Evolutionary conservation across 2,329 filamentous ascomycete species (phyloP).

Genomic region (Fusarium sp.): DNA sequence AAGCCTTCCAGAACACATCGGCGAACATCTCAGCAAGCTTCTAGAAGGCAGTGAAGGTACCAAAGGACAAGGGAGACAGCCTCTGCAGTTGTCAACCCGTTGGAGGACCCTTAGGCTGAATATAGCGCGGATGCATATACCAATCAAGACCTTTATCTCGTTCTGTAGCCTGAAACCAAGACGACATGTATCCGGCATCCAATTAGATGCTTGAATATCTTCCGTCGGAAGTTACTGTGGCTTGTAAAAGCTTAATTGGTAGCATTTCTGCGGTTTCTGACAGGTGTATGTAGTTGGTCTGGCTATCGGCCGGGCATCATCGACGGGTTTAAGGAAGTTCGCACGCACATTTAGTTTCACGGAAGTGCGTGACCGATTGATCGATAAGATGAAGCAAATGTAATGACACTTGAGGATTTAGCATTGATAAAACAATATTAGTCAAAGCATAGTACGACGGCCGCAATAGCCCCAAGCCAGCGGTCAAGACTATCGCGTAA

Average conservation of each 20-base stretch:
- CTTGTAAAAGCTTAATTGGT: not conserved
- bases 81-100: not conserved
- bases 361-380: too few species aligned
- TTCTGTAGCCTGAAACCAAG: not conserved
- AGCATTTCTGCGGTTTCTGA: not conserved
- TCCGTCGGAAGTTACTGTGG: accelerated
- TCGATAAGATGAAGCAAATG: too few species aligned
- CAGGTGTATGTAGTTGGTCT: not conserved
- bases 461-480: too few species aligned
- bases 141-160: not conserved
- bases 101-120: not conserved
- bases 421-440: too few species aligned
- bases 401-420: too few species aligned
- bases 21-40: not conserved
- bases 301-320: accelerated
- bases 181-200: not conserved
- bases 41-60: not conserved
- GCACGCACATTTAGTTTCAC: accelerated
- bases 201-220: accelerated
- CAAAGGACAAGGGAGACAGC: accelerated
- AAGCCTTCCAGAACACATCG: not conserved
- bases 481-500: too few species aligned
- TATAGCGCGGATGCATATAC: not conserved
- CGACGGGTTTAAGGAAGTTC: accelerated
- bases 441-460: too few species aligned